phyloP scores from a whole-genome alignment of 2,329 filamentous ascomycete species.

The Blastomyces percursus region DNA sequence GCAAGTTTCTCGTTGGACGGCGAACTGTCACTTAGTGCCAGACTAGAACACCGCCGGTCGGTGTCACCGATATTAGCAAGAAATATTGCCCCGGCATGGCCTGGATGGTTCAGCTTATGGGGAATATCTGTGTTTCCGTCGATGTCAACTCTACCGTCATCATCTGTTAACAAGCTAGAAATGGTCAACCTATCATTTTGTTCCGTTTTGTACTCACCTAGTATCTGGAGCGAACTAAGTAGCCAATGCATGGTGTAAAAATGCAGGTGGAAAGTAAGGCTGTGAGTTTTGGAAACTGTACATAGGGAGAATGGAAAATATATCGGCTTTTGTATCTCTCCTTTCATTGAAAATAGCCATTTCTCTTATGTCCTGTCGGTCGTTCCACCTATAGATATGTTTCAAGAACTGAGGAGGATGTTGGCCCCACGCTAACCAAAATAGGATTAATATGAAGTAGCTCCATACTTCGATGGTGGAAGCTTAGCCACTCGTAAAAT shows the following conservation, averaged over 20 bases:
- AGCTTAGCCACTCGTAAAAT: not conserved
- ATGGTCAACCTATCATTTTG: not conserved
- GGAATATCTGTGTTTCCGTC: conserved; percentile 13
- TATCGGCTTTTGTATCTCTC: not conserved
- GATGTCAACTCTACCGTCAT: conserved; percentile 25
- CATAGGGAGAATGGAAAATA: not conserved
- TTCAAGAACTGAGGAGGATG: not conserved
- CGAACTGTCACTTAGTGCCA: conserved; percentile 9
- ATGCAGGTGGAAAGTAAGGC: not conserved
- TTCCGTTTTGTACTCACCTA: not conserved
- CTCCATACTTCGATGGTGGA: not conserved
- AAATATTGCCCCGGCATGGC: conserved; percentile 24
- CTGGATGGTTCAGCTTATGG: conserved; percentile 20
- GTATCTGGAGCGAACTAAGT: not conserved
- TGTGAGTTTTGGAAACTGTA: not conserved
- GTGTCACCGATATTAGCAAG: conserved; percentile 31
- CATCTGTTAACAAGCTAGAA: not conserved
- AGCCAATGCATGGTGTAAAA: not conserved
- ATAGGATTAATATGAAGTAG: not conserved
- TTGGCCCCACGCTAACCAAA: not conserved
- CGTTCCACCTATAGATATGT: not conserved
- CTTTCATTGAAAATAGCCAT: not conserved
- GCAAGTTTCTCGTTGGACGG: conserved; percentile 20
- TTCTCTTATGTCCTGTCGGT: not conserved
- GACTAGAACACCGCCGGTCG: conserved; percentile 21